phyloP scores from a whole-genome alignment of 768 basidiomycete species.

The Russula brevipes region DNA sequence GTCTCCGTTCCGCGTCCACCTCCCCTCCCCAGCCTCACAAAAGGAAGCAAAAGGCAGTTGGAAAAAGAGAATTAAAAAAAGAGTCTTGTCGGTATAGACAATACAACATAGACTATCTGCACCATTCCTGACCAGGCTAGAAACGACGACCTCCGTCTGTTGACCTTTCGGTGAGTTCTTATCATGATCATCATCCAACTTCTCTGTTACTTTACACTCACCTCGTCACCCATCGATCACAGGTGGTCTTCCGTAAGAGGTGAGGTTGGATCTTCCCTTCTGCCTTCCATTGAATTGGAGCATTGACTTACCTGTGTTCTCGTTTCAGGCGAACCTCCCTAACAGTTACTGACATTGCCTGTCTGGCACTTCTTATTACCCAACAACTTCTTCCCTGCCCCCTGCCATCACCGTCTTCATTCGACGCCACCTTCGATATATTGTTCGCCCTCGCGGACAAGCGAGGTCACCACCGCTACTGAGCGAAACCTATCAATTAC shows the following conservation, averaged over 20 bases:
- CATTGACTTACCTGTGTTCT: slow-evolving; percentile 5
- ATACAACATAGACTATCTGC: slow-evolving; percentile 35
- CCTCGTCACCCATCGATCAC: slow-evolving; percentile 7
- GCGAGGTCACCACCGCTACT: slow-evolving; percentile 63
- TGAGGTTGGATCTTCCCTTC: slow-evolving; percentile 27
- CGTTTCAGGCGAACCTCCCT: slow-evolving; percentile 71
- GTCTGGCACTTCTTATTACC: not conserved
- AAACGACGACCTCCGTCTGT: slow-evolving; percentile 74
- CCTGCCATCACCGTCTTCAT: slow-evolving; percentile 22
- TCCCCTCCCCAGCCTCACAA: not conserved
- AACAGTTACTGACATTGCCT: slow-evolving; percentile 38
- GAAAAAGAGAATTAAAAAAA: not conserved
- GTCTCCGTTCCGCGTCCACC: not conserved
- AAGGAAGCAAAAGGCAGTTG: not conserved
- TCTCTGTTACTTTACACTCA: slow-evolving; percentile 1
- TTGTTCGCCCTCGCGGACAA: slow-evolving; percentile 51
- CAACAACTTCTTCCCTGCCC: not conserved
- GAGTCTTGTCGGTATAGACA: slow-evolving; percentile 25
- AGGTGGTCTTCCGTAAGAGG: slow-evolving; percentile 82
- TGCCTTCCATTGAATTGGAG: slow-evolving; percentile 7
- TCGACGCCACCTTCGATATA: slow-evolving; percentile 30
- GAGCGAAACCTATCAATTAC: slow-evolving; percentile 44
- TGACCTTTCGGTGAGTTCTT: slow-evolving; percentile 62
- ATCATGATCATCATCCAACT: not conserved
- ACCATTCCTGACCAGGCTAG: slow-evolving; percentile 74